Percentiles rank a stretch among this genome's conserved stretches.
Evolutionary conservation across 371 early-diverging fungal species (phyloP).

Genomic region (Mortierella sp.): DNA sequence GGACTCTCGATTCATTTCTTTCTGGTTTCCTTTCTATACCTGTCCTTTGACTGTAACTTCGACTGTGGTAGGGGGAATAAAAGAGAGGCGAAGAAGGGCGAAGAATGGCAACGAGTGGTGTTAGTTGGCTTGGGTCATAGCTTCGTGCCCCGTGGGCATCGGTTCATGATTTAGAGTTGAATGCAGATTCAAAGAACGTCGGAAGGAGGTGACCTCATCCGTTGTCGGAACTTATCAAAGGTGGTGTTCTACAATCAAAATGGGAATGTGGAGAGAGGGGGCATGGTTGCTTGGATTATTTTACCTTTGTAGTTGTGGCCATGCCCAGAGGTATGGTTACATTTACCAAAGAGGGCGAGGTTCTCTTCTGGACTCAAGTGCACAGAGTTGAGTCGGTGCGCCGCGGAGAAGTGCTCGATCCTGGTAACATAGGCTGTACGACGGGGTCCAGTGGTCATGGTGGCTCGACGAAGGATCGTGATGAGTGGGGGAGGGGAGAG

Average conservation of each 20-base stretch:
- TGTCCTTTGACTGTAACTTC: conserved; percentile 81
- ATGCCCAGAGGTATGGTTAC: conserved; percentile 86
- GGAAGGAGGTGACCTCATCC: too few species aligned
- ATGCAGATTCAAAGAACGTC: too few species aligned
- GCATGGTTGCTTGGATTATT: too few species aligned
- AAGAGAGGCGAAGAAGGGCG: background rate
- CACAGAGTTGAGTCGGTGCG: conserved; percentile 87
- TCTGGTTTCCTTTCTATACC: too few species aligned
- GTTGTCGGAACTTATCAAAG: too few species aligned
- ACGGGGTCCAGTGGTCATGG: conserved; percentile 30
- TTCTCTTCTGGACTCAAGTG: conserved; percentile 80
- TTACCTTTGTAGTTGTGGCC: conserved; percentile 91
- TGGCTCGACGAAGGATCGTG: background rate
- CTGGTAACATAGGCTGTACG: conserved; percentile 74
- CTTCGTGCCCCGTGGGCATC: too few species aligned
- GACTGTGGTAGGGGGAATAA: conserved; percentile 56
- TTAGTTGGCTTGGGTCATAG: background rate
- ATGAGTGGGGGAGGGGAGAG: background rate
- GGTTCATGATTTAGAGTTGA: background rate
- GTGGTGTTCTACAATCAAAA: too few species aligned
- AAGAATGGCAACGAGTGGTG: background rate
- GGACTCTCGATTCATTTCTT: background rate
- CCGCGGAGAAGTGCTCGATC: conserved; percentile 85
- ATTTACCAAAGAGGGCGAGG: conserved; percentile 82
- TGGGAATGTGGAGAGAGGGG: too few species aligned